Percentiles rank a stretch among this genome's conserved stretches.
Evolutionary conservation across 1,284 basidiomycete genomes (phyloP).

Genomic region (Trametes sp.): DNA sequence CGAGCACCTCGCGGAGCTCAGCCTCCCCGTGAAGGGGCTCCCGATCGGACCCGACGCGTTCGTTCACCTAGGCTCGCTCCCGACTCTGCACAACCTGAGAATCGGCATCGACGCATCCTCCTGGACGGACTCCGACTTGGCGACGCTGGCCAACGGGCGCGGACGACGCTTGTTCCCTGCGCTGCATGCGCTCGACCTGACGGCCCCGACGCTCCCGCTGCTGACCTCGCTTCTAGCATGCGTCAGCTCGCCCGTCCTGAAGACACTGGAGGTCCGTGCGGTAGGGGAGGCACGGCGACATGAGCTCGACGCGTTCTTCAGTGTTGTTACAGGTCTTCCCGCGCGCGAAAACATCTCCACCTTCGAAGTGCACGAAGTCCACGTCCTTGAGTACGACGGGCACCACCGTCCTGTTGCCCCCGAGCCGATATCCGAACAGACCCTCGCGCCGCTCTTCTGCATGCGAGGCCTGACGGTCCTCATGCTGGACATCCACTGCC

Average conservation of each 20-base stretch:
- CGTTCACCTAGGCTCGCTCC: neutral
- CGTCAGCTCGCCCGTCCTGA: neutral
- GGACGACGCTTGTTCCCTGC: neutral
- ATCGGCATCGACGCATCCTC: neutral
- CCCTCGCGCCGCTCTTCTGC: neutral
- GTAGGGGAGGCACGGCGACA: neutral
- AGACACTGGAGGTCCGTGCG: neutral
- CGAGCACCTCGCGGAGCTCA: neutral
- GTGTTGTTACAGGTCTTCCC: neutral
- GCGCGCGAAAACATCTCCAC: neutral
- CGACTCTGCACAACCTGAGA: neutral
- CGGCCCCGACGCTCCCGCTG: neutral
- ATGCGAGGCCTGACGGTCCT: neutral
- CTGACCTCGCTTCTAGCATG: neutral
- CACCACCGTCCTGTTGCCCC: neutral
- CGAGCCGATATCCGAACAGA: neutral
- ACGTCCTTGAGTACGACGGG: neutral
- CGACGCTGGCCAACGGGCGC: neutral
- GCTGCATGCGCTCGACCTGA: neutral
- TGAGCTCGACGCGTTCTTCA: neutral
- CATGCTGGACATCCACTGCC: slow-evolving; percentile 1
- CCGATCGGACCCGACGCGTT: neutral
- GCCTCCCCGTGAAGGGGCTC: neutral
- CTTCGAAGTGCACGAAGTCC: neutral
- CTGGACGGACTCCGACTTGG: neutral